phyloP scores from a whole-genome alignment of 75 land plant species.

The Azolla pinnata region DNA sequence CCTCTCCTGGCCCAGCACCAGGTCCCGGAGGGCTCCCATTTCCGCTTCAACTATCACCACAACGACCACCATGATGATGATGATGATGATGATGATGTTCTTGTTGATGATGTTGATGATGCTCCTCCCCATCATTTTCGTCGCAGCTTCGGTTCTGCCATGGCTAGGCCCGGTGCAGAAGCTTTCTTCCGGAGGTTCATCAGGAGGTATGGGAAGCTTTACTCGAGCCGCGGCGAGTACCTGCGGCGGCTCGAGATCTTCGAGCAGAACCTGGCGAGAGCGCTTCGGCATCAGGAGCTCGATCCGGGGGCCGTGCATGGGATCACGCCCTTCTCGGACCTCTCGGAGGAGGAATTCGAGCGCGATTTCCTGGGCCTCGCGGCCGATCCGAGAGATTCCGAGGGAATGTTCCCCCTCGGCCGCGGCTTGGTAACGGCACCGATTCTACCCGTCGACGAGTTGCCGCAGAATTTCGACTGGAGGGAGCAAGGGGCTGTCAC shows the following conservation, averaged over 20 bases:
- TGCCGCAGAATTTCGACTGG: slow-evolving; percentile 41
- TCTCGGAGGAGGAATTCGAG: slow-evolving; percentile 70
- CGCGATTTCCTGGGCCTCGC: slow-evolving; percentile 39
- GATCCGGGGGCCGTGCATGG: slow-evolving; percentile 86
- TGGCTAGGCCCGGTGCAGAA: slow-evolving; percentile 14
- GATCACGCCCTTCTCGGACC: slow-evolving; percentile 84
- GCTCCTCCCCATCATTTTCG: background rate
- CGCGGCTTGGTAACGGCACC: slow-evolving; percentile 13
- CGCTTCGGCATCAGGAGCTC: slow-evolving; percentile 62
- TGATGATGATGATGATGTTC: background rate
- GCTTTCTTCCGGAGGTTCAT: slow-evolving; percentile 40
- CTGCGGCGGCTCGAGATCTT: slow-evolving; percentile 54
- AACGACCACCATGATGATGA: no score
- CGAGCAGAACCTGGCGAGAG: slow-evolving; percentile 54
- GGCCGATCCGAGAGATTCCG: background rate
- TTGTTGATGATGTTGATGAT: background rate
- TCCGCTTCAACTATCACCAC: background rate
- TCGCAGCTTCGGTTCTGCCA: background rate
- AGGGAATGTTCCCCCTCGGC: background rate
- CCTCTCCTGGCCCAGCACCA: background rate
- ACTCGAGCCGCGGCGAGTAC: slow-evolving; percentile 55
- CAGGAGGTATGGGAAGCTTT: slow-evolving; percentile 42
- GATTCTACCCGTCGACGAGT: slow-evolving; percentile 24
- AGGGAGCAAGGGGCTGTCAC: slow-evolving; percentile 42
- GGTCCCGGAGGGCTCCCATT: background rate